Evolutionary conservation across 2,329 filamentous ascomycete genomes (phyloP), one percentile per base, ranked within the genome.

Genomic region (Shiraia sp.): DNA sequence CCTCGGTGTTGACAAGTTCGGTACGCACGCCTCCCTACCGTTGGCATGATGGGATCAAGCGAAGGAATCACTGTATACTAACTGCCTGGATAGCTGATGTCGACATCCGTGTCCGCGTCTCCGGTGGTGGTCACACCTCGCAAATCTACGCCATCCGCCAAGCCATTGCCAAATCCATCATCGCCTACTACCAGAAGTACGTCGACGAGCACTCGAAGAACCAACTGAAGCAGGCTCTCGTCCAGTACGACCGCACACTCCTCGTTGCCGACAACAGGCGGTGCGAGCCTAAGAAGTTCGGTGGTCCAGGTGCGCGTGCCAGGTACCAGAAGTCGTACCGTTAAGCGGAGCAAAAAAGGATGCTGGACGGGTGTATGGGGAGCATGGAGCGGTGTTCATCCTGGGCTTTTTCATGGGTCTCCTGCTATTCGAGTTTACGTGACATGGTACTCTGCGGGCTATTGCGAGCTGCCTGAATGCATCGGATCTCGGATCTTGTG

Each of bases 121-220:
- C 85, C 70, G 93, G 93, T 75, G 93, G 93, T 88, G 93, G 92
- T 80, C 92, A 97, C 83, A 91, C 88, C 61, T 95, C 89, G 50
- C 91, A 96, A 79, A 83, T 96, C 78, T 96, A 97, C 79, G 93
- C 93, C 75, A 90, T 97, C 82, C 90, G 93, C 69, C 93, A 99
- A 82, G 92, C 93, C 70, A 97, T 99, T 73, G 86, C 91, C 81
- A 99, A 97, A 86, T 87, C 87, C 70, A 89, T 95, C 74, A 71
- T 95, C 72, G 87, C 90, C 77, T 96, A 96, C 87, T 97, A 96
- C 88, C 92, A 96, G 82, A 96, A 99, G 85, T 99, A 86, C 81
- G 90, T 97, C 78, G 93, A 99, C 74, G 93, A 99, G 88, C 91
- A 97, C 88, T 90, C 88, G 81, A 99, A 99, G 88, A 96, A 97